These are phyloP conservation scores for Ogataea hybrid DNA, from an alignment of 1,139 yeast genomes.

Conservation along the genomic window DNA sequence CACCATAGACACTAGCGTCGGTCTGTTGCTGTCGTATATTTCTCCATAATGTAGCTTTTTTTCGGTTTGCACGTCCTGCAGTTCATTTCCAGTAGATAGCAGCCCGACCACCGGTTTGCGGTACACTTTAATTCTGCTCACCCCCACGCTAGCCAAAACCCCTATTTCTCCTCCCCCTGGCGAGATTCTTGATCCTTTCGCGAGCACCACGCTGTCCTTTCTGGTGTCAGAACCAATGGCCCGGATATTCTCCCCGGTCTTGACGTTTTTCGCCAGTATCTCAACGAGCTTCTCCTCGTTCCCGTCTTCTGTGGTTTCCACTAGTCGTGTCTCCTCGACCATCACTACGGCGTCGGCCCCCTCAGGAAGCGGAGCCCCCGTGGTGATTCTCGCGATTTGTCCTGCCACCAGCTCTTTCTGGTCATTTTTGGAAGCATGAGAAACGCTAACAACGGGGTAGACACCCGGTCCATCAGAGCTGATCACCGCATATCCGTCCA, in stretches of 20 bases:
- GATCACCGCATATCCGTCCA: conserved; percentile 50
- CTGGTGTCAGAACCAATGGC: conserved; percentile 44
- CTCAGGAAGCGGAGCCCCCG: conserved; percentile 52
- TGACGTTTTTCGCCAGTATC: conserved; percentile 36
- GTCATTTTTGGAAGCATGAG: conserved; percentile 39
- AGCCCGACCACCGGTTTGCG: conserved; percentile 43
- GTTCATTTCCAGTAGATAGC: conserved; percentile 50
- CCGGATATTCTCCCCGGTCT: conserved; percentile 42
- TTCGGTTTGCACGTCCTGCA: conserved; percentile 33
- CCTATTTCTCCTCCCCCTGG: conserved; percentile 48
- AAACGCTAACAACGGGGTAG: conserved; percentile 38
- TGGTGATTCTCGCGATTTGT: conserved; percentile 43
- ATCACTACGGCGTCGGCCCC: conserved; percentile 52
- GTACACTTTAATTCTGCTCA: conserved; percentile 35
- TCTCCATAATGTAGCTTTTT: conserved; percentile 36
- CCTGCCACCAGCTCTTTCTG: conserved; percentile 30
- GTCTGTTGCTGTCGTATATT: conserved; percentile 49
- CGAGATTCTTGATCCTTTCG: conserved; percentile 36
- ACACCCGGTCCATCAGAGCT: conserved; percentile 43
- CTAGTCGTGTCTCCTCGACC: conserved; percentile 46
- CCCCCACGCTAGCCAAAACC: conserved; percentile 43
- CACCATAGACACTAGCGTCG: conserved; percentile 38
- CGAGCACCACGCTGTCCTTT: conserved; percentile 36
- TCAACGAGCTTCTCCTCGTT: conserved; percentile 38
- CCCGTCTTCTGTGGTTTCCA: conserved; percentile 33